Base-by-base conservation (phyloP, 257 asterid species). In the Ophiorrhiza pumila region DNA sequence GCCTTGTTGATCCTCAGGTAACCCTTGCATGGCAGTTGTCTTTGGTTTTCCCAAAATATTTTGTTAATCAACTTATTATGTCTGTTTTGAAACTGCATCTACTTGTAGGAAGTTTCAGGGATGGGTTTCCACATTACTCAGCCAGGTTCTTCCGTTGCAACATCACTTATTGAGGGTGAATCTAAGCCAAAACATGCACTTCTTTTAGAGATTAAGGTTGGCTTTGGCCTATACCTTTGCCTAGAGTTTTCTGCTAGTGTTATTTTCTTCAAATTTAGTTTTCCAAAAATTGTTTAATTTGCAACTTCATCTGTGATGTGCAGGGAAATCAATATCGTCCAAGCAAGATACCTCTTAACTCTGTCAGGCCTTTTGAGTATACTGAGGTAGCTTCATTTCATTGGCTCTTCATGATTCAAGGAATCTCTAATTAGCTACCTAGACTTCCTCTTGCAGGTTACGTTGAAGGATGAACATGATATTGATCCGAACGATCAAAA, bases 101-200 rank as follows among this genome's bases (percentile, higher is more conserved):
- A 60, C 39, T 61, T 74, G 75, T 87, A 94, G 99, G 99, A 91
- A 90, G 97, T 91, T 78, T 86, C 99, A 32, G 99, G 99, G 64
- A 94, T 91, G 99, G 99, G 99, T 76, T 94, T 94, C 82, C 99
- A 91, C 87, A 88, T 94, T 79, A 91, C 97, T 74, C 99, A 94
- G 77, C 99, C 99, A 47, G 99, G 99, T 80, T 94, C 99, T 65
- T 94, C 99, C 43, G 96, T 94, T 63, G 99, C 97, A 59, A 95
- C 98, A 58, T 95, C 99, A 50, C 86, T 95, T 77, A 91, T 92
- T 76, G 99, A 95, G 71, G 99, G 99, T 78, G 99, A 95, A 90
- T 92, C 99, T 70, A 95, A 87, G 80, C 91, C 94, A 72, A 95
- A 95, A 75, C 99, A 92, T 72, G 98, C 90, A 77, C 91, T 95